Evolutionary conservation across 2,329 filamentous ascomycete species (phyloP).

Genomic region (Penicillium aurantiogriseum): DNA sequence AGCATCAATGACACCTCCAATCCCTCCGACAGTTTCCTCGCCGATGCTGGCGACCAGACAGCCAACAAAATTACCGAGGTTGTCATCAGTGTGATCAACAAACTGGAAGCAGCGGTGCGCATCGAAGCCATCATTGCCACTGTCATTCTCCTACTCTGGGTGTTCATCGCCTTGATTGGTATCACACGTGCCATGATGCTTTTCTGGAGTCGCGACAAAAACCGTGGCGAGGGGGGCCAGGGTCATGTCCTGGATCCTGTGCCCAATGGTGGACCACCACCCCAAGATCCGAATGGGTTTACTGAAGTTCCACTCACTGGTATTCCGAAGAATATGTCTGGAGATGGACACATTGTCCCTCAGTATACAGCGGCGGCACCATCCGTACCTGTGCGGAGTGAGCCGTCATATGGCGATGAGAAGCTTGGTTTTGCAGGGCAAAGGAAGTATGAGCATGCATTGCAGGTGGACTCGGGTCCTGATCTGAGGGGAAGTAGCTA

Average conservation of each 20-base stretch:
- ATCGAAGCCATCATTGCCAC: conserved; percentile 78
- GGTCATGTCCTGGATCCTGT: conserved; percentile 28
- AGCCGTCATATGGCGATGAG: conserved; percentile 35
- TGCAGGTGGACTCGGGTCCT: conserved; percentile 28
- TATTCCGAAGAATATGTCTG: conserved; percentile 23
- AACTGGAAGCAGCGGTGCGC: conserved; percentile 66
- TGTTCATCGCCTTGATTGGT: conserved; percentile 74
- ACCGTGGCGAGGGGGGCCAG: conserved; percentile 58
- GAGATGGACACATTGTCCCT: conserved; percentile 21
- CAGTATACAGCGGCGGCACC: conserved; percentile 26
- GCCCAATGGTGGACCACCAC: conserved; percentile 5
- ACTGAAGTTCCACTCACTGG: conserved; percentile 39
- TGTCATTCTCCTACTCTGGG: conserved; percentile 71
- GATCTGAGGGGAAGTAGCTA: conserved; percentile 36
- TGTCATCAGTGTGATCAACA: conserved; percentile 66
- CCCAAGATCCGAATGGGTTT: conserved; percentile 31
- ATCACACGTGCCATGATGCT: conserved; percentile 64
- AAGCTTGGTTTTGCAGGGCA: conserved; percentile 47
- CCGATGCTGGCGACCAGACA: conserved; percentile 69
- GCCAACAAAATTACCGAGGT: conserved; percentile 79
- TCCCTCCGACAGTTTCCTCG: conserved; percentile 65
- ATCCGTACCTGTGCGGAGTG: conserved; percentile 1
- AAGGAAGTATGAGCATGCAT: conserved; percentile 31
- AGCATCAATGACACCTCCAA: conserved; percentile 56
- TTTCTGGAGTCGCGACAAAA: conserved; percentile 60